These are phyloP conservation scores for Lachnellula suecica DNA, from an alignment of 2,329 filamentous ascomycete species.

Conservation along the genomic window DNA sequence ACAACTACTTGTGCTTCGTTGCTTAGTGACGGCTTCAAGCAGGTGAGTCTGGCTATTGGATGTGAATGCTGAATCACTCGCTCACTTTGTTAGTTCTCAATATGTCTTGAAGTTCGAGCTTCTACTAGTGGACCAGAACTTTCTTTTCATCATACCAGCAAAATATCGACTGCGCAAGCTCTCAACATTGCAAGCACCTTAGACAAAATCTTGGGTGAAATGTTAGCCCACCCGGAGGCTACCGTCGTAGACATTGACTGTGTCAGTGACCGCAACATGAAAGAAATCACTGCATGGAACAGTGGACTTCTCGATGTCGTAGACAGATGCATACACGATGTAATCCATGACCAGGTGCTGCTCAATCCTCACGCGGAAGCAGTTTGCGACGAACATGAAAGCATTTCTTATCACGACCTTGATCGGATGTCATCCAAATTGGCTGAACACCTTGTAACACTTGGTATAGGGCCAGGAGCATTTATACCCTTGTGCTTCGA, in stretches of 20 bases:
- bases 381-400: constrained; percentile 12
- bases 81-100: not conserved
- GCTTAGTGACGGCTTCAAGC: not conserved
- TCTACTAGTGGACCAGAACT: not conserved
- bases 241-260: not conserved
- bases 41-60: not conserved
- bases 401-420: constrained; percentile 13
- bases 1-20: not conserved
- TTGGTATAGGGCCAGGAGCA: constrained; percentile 11
- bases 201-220: not conserved
- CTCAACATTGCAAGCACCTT: constrained; percentile 1
- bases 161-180: not conserved
- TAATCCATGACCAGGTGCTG: constrained; percentile 5
- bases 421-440: constrained; percentile 7
- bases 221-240: not conserved
- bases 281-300: constrained; percentile 1
- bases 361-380: constrained; percentile 7
- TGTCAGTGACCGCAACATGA: not conserved
- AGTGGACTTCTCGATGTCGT: constrained; percentile 4
- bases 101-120: not conserved
- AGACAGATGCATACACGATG: constrained; percentile 19
- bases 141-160: not conserved
- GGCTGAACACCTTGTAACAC: constrained; percentile 5
- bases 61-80: too few relatives aligned
- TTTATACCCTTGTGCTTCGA: constrained; percentile 19